Evolutionary conservation across 1,284 basidiomycete genomes (phyloP).

Genomic region (Cryptococcus neoformans): DNA sequence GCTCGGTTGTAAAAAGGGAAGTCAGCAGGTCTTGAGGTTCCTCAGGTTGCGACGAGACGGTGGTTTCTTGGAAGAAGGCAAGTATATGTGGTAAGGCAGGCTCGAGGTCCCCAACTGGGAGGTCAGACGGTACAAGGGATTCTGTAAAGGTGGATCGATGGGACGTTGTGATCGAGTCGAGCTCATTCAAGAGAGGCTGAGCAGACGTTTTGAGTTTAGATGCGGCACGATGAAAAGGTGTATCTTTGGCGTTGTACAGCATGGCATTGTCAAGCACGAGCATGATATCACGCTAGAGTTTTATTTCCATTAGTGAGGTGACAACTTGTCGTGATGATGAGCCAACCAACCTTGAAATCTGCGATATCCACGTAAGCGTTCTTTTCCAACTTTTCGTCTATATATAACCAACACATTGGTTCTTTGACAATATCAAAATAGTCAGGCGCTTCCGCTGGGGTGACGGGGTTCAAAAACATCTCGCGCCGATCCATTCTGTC

Average conservation of each 20-base stretch:
- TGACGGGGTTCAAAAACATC: slow-evolving; percentile 80
- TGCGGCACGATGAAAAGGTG: slow-evolving; percentile 70
- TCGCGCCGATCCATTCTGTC: slow-evolving; percentile 68
- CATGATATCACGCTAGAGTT: slow-evolving; percentile 66
- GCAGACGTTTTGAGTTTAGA: slow-evolving; percentile 62
- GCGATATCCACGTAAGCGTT: slow-evolving; percentile 73
- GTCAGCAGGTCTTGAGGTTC: slow-evolving; percentile 57
- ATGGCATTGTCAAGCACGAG: slow-evolving; percentile 85
- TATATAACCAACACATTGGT: slow-evolving; percentile 87
- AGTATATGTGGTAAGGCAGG: slow-evolving; percentile 54
- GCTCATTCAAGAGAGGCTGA: slow-evolving; percentile 60
- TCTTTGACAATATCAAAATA: slow-evolving; percentile 83
- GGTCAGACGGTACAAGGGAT: background rate
- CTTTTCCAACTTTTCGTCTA: slow-evolving; percentile 72
- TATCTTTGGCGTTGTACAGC: slow-evolving; percentile 76
- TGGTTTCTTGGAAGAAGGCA: slow-evolving; percentile 14
- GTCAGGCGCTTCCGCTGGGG: slow-evolving; percentile 74
- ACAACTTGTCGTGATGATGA: background rate
- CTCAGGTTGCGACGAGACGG: slow-evolving; percentile 21
- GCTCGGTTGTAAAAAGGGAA: slow-evolving; percentile 65
- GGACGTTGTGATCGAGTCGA: slow-evolving; percentile 49
- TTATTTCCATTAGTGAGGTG: slow-evolving; percentile 2
- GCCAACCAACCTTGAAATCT: slow-evolving; percentile 63
- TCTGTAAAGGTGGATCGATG: background rate
- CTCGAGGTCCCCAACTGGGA: slow-evolving; percentile 64